Percentiles rank a stretch among this genome's conserved stretches.
Evolutionary conservation across 2,329 filamentous ascomycete genomes (phyloP).

Genomic region (Dactylonectria macrodidyma): DNA sequence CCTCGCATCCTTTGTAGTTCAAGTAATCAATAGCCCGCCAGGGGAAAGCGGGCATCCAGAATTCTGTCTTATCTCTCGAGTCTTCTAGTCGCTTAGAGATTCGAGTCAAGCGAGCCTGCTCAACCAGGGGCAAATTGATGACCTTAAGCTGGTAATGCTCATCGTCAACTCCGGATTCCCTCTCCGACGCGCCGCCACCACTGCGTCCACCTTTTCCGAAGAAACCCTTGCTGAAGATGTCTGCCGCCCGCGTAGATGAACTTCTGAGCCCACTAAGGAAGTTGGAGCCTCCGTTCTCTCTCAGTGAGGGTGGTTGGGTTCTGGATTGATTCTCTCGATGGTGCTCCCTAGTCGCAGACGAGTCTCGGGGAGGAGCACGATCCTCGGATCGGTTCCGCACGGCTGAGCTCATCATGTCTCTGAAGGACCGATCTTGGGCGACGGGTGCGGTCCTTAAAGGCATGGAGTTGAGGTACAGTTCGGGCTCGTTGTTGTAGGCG

Average conservation of each 20-base stretch:
- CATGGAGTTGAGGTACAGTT: conserved; percentile 49
- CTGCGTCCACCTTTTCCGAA: conserved; percentile 84
- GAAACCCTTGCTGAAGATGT: conserved; percentile 85
- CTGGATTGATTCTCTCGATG: conserved; percentile 65
- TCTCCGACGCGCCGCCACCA: conserved; percentile 79
- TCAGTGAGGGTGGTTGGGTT: conserved; percentile 68
- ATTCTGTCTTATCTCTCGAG: conserved; percentile 95
- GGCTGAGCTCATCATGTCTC: conserved; percentile 76
- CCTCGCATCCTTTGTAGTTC: conserved; percentile 94
- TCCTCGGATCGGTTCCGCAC: conserved; percentile 82
- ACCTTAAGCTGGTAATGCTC: conserved; percentile 89
- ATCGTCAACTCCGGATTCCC: conserved; percentile 76
- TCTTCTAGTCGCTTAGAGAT: conserved; percentile 92
- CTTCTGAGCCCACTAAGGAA: conserved; percentile 47
- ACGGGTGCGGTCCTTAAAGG: conserved; percentile 74
- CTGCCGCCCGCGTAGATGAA: conserved; percentile 63
- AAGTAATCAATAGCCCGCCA: conserved; percentile 97
- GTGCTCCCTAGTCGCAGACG: conserved; percentile 58
- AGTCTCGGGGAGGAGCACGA: conserved; percentile 65
- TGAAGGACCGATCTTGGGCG: conserved; percentile 76
- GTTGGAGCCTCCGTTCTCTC: conserved; percentile 68
- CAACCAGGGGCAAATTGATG: conserved; percentile 87
- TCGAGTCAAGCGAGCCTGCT: conserved; percentile 91
- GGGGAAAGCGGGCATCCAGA: conserved; percentile 97
- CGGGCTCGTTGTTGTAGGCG: conserved; percentile 43